phyloP scores from a whole-genome alignment of 2,329 filamentous ascomycete species.

The Cryphonectria naterciae region DNA sequence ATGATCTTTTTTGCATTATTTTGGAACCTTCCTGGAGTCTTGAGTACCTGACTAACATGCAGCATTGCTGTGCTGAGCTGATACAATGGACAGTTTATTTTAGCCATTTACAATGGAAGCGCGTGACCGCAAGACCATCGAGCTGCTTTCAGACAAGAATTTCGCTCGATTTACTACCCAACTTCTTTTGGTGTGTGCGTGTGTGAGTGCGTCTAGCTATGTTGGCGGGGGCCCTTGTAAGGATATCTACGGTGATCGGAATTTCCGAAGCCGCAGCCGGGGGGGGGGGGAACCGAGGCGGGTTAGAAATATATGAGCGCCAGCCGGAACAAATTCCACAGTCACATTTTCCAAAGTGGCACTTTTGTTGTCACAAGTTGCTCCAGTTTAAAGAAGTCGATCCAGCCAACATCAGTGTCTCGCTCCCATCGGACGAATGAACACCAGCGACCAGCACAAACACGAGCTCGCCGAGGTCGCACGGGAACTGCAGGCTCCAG shows the following conservation, averaged over 20 bases:
- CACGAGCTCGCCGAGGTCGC: constrained; percentile 19
- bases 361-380: not conserved
- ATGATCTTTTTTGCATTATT: not conserved
- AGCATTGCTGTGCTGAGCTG: too few species aligned
- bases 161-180: too few species aligned
- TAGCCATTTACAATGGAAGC: not conserved
- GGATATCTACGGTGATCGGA: not conserved
- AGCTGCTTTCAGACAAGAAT: too few species aligned
- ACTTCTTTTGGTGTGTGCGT: not conserved
- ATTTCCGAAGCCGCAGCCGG: not conserved
- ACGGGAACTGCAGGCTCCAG: constrained; percentile 17
- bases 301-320: not conserved
- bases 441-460: constrained; percentile 8
- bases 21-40: too few species aligned
- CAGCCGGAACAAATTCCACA: not conserved
- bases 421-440: constrained; percentile 13
- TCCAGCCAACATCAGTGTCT: constrained; percentile 2
- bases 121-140: too few species aligned
- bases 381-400: not conserved
- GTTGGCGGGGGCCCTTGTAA: not conserved
- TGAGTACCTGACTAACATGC: too few species aligned
- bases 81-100: not conserved
- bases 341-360: not conserved
- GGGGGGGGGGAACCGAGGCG: too few species aligned
- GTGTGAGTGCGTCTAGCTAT: not conserved